Conservation (phyloP, 2,329 filamentous ascomycete species). For the Fusarium sp. region DNA sequence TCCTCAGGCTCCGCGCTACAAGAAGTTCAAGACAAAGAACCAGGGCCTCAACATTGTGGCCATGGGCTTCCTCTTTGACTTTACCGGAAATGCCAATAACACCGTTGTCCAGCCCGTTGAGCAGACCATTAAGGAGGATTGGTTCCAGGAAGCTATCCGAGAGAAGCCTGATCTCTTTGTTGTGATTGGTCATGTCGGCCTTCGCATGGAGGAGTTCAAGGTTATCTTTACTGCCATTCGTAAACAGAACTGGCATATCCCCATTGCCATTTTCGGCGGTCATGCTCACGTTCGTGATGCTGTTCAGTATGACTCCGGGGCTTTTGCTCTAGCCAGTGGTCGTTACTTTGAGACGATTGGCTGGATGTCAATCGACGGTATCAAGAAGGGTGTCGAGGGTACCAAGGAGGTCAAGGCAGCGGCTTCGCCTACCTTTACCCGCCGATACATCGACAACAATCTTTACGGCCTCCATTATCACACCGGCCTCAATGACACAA, state of each 20-base stretch:
- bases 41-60: slow-evolving; percentile 85
- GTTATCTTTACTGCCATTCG: slow-evolving; percentile 83
- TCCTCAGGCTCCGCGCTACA: slow-evolving; percentile 83
- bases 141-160: slow-evolving; percentile 89
- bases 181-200: slow-evolving; percentile 85
- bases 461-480: slow-evolving; percentile 86
- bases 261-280: slow-evolving; percentile 92
- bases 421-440: slow-evolving; percentile 69
- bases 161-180: slow-evolving; percentile 89
- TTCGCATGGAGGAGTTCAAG: slow-evolving; percentile 83
- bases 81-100: slow-evolving; percentile 90
- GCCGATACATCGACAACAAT: slow-evolving; percentile 95
- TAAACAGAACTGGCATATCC: slow-evolving; percentile 78
- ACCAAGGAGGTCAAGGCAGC: slow-evolving; percentile 44
- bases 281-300: slow-evolving; percentile 92
- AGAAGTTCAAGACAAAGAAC: slow-evolving; percentile 92
- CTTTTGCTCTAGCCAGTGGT: slow-evolving; percentile 85
- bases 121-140: slow-evolving; percentile 82
- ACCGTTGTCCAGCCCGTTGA: slow-evolving; percentile 84
- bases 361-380: slow-evolving; percentile 86
- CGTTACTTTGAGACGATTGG: slow-evolving; percentile 96
- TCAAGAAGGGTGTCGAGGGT: slow-evolving; percentile 49
- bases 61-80: slow-evolving; percentile 96
- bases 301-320: slow-evolving; percentile 78
- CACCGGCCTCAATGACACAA: slow-evolving; percentile 74